A percentile compares a stretch with the other conserved stretches of the same genome.
Evolutionary conservation across 2,329 filamentous ascomycete genomes (phyloP).

Genomic region (Amesomyces nigricolor): DNA sequence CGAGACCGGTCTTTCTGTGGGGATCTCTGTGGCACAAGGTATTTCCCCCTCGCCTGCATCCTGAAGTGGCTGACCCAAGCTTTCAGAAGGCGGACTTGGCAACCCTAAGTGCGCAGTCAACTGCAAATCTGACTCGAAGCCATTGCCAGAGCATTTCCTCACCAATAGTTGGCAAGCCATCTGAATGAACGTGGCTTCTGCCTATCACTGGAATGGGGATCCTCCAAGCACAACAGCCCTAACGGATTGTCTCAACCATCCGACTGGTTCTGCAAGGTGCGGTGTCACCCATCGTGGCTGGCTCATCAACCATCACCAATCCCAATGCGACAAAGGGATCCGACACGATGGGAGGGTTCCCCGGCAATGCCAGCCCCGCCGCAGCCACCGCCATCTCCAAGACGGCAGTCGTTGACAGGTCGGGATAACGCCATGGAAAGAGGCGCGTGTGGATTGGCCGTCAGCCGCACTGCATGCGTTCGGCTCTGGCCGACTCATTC

Average conservation of each 20-base stretch:
- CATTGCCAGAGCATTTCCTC: no score
- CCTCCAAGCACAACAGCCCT: neutral
- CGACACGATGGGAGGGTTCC: neutral
- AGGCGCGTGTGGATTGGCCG: slow-evolving; percentile 1
- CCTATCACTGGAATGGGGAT: no score
- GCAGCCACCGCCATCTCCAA: slow-evolving; percentile 16
- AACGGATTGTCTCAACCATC: neutral
- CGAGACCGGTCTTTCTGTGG: no score
- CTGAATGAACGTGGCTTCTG: neutral
- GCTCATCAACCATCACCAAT: slow-evolving; percentile 18
- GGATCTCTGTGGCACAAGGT: no score
- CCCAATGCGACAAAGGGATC: slow-evolving; percentile 11
- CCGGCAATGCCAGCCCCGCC: slow-evolving; percentile 1
- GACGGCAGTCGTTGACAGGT: slow-evolving; percentile 12
- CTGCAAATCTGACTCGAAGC: no score
- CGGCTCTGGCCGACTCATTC: slow-evolving; percentile 14
- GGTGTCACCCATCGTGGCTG: slow-evolving; percentile 1
- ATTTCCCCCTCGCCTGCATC: no score
- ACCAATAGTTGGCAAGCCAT: neutral
- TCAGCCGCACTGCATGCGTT: slow-evolving; percentile 25
- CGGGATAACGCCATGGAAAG: slow-evolving; percentile 13
- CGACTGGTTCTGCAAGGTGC: slow-evolving; percentile 3
- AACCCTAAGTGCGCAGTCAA: no score
- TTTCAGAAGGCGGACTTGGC: no score
- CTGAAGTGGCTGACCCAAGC: no score